Conservation (phyloP, 129 eudicot species). For the Escallonia rubra region DNA sequence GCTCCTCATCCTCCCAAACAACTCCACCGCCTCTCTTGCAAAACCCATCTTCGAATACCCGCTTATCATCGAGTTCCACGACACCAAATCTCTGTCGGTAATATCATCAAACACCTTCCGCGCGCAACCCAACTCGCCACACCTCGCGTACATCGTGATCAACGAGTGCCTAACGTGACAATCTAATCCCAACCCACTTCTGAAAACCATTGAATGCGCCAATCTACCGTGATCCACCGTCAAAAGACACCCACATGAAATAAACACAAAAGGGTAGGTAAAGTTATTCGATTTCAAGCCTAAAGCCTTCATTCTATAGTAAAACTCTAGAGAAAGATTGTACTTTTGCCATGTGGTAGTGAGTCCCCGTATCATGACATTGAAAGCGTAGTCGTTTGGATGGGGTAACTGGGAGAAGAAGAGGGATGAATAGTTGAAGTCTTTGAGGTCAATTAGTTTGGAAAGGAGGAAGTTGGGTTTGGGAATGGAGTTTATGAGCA, state of each 20-base stretch:
- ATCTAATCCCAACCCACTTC: conserved; percentile 54
- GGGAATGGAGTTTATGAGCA: conserved; percentile 40
- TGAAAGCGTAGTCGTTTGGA: conserved; percentile 69
- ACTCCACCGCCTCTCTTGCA: conserved; percentile 45
- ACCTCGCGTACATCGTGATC: conserved; percentile 66
- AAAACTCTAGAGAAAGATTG: conserved; percentile 39
- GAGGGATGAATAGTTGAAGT: conserved; percentile 39
- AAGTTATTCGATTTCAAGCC: conserved; percentile 63
- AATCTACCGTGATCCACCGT: conserved; percentile 40
- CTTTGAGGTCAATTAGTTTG: conserved; percentile 52
- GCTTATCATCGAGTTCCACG: conserved; percentile 77
- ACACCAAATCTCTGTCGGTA: conserved; percentile 55
- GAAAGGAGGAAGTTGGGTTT: conserved; percentile 56
- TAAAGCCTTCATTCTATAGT: conserved; percentile 49
- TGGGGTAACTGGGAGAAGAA: conserved; percentile 46
- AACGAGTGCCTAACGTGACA: conserved; percentile 64
- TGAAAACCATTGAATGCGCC: conserved; percentile 49
- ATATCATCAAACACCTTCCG: conserved; percentile 77
- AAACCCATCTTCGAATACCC: conserved; percentile 66
- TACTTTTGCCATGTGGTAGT: conserved; percentile 54
- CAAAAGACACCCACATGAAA: conserved; percentile 47
- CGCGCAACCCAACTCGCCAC: conserved; percentile 46
- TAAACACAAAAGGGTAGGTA: conserved; percentile 72
- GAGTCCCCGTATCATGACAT: conserved; percentile 61
- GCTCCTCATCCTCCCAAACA: conserved; percentile 58